phyloP scores from a whole-genome alignment of 352 stramenopile species.

The Globisporangium cederbergense region DNA sequence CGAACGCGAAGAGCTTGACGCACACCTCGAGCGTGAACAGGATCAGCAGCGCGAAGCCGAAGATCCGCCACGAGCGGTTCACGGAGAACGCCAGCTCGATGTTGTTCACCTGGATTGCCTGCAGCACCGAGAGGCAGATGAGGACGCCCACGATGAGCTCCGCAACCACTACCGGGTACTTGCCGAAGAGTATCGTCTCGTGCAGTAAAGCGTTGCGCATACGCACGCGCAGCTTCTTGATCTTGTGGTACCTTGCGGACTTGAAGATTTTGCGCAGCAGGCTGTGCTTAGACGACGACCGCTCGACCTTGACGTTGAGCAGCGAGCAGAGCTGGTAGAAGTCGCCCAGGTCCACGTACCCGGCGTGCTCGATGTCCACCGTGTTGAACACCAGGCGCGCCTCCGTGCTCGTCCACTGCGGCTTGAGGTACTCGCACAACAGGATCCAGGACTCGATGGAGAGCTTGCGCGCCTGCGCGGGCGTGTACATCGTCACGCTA shows the following conservation, averaged over 20 bases:
- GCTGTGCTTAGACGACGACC: slow-evolving; percentile 37
- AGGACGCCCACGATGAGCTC: slow-evolving; percentile 71
- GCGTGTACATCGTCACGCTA: slow-evolving; percentile 28
- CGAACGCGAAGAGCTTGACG: slow-evolving; percentile 83
- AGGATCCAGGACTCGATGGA: slow-evolving; percentile 71
- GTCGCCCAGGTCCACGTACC: slow-evolving; percentile 55
- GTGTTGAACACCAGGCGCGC: slow-evolving; percentile 79
- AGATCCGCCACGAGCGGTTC: slow-evolving; percentile 68
- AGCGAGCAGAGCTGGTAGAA: slow-evolving; percentile 81
- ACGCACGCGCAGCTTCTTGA: slow-evolving; percentile 45
- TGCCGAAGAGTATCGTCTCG: slow-evolving; percentile 55
- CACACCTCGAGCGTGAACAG: slow-evolving; percentile 74
- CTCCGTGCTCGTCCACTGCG: slow-evolving; percentile 71
- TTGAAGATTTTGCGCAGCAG: slow-evolving; percentile 44
- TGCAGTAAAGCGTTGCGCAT: slow-evolving; percentile 57
- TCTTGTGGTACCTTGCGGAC: slow-evolving; percentile 40
- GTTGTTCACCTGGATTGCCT: slow-evolving; percentile 84
- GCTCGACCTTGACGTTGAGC: slow-evolving; percentile 68
- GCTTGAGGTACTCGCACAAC: slow-evolving; percentile 70
- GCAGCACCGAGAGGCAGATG: slow-evolving; percentile 75
- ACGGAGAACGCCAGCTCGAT: slow-evolving; percentile 71
- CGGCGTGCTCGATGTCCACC: slow-evolving; percentile 61
- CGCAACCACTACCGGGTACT: slow-evolving; percentile 66
- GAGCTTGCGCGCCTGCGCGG: slow-evolving; percentile 48
- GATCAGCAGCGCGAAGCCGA: slow-evolving; percentile 64